Conservation (phyloP, 805 yeast genomes). For the Saccharomycopsis sp. region DNA sequence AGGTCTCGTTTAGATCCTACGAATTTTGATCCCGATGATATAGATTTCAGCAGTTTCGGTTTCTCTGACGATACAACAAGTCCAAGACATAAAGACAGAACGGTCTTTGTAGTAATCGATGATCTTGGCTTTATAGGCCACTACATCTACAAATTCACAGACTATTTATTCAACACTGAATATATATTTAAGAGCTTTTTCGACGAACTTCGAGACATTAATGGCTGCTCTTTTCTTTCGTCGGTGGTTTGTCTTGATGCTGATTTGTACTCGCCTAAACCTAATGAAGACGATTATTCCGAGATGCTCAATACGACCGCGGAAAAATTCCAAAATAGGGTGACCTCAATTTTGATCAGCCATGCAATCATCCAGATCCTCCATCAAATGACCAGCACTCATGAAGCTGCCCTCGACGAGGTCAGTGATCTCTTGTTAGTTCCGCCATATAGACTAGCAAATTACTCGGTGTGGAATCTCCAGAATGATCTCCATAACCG, state of each 20-base stretch:
- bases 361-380: constrained; percentile 9
- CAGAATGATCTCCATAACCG: neutral
- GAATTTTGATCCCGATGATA: neutral
- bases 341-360: neutral
- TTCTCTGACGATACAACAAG: neutral
- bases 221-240: neutral
- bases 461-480: constrained; percentile 12
- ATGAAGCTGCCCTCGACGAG: neutral
- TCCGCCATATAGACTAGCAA: constrained; percentile 11
- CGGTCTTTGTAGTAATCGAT: neutral
- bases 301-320: neutral
- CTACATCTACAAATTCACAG: neutral
- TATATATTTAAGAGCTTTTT: neutral
- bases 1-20: neutral
- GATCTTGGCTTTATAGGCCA: neutral
- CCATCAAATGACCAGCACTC: neutral
- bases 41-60: neutral
- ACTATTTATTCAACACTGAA: neutral
- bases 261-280: neutral
- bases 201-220: neutral
- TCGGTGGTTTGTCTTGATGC: neutral
- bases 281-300: neutral
- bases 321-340: neutral
- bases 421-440: constrained; percentile 1
- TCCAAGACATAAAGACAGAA: neutral